Conservation (phyloP, 177 flowering plant species). For the Vitis hybrid region DNA sequence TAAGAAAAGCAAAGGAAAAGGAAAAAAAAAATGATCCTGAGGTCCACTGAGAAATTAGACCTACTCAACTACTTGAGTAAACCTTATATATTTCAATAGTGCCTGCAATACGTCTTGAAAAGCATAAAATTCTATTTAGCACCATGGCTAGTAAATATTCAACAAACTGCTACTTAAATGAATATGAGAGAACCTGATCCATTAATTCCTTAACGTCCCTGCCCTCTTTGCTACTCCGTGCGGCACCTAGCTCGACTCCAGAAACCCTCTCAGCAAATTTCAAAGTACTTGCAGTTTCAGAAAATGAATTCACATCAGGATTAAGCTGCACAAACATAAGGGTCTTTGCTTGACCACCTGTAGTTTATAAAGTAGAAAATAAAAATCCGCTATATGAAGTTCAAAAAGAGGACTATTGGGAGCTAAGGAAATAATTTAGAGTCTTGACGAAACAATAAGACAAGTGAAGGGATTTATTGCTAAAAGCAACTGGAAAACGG, state of each 20-base stretch:
- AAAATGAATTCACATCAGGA: conserved; percentile 54
- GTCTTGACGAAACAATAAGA: neutral
- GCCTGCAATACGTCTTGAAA: neutral
- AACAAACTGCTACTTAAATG: neutral
- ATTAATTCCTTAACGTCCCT: conserved; percentile 58
- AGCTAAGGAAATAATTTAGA: neutral
- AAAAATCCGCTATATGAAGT: neutral
- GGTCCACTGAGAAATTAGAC: too few species aligned
- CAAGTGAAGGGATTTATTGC: neutral
- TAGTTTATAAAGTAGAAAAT: neutral
- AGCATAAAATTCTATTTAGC: neutral
- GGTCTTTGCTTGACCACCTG: conserved; percentile 84
- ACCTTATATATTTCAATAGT: too few species aligned
- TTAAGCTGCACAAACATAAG: conserved; percentile 80
- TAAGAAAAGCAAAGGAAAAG: too few species aligned
- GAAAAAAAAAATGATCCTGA: too few species aligned
- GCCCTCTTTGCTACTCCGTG: conserved; percentile 63
- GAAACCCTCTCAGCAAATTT: conserved; percentile 84
- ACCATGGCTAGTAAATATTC: neutral
- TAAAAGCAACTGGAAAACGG: neutral
- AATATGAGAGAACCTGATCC: conserved; percentile 56
- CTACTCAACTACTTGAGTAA: too few species aligned
- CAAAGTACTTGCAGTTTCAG: conserved; percentile 60
- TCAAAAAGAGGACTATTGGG: neutral
- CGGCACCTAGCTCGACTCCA: conserved; percentile 80